These are phyloP conservation scores for Blastocystis sp. DNA, from an alignment of 352 stramenopile species.

Conservation along the genomic window DNA sequence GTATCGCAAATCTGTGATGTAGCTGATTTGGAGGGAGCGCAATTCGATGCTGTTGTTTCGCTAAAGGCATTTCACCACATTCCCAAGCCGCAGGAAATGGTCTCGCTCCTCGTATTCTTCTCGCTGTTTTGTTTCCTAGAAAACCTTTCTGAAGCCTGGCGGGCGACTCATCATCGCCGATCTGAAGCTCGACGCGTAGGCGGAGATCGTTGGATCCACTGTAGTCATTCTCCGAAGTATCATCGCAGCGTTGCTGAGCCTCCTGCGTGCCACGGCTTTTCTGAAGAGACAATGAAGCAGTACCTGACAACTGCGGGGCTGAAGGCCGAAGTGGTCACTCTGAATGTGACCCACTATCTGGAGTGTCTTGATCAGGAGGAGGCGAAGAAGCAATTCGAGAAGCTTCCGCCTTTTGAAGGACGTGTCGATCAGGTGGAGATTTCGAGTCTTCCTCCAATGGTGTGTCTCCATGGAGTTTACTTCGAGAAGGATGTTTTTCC, in stretches of 20 bases:
- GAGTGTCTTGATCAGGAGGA: slow-evolving; percentile 13
- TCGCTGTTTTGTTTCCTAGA: background rate
- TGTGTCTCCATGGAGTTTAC: background rate
- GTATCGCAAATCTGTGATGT: background rate
- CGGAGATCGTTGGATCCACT: background rate
- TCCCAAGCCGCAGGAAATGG: background rate
- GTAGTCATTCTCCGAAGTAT: slow-evolving; percentile 38
- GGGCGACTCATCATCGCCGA: slow-evolving; percentile 39
- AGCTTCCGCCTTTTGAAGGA: background rate
- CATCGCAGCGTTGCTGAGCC: background rate
- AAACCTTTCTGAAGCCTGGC: slow-evolving; percentile 43
- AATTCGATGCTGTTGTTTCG: slow-evolving; percentile 44
- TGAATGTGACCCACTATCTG: slow-evolving; percentile 14
- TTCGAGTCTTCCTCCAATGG: background rate
- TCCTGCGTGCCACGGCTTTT: slow-evolving; percentile 14
- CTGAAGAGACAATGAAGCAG: background rate
- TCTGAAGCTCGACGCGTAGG: background rate
- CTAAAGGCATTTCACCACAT: slow-evolving; percentile 52
- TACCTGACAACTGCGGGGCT: background rate
- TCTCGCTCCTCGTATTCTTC: background rate
- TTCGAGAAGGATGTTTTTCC: slow-evolving; percentile 45
- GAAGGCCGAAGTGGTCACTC: background rate
- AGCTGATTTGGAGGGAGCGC: background rate
- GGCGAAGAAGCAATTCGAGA: background rate
- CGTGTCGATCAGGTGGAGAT: background rate